Base-by-base conservation (phyloP, 129 eudicot species). In the Escallonia herrerae region DNA sequence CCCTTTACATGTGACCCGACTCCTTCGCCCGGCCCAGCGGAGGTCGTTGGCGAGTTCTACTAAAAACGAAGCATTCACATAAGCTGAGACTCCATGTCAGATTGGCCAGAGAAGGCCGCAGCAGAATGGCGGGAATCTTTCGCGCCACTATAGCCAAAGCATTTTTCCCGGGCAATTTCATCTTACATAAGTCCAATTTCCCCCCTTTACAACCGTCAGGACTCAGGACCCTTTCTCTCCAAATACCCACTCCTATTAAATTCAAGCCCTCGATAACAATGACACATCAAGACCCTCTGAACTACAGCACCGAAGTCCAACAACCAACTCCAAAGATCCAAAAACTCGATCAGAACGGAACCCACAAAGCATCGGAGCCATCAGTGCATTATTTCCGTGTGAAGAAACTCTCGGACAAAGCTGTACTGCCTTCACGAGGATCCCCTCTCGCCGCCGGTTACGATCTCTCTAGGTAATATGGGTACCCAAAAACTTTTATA, bases 401-500 rank as follows among this genome's bases (percentile, higher is more conserved):
- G 8, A 85, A 83, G 48, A 91, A 82, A 73, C 78, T 91, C 2
- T 91, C 97, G 0, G 94, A 87, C 7, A 87, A 74, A 49, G 96
- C 95, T 3, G 73, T 81, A 43, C 42, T 87, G 60, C 97, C 97
- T 55, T 64, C 88, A 9, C 66, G 96, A 59, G 91, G 77, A 1
- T 85, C 94, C 9, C 74, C 84, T 56, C 83, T 82, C 40, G 77
- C 96, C 10, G 97, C 95, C 2, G 97, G 95, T 67, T 91, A 87
- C 67, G 96, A 91, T 83, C 85, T 91, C 15, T 91, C 90, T 7
- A 87, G 97, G 90, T 87, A 66, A n/a, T 1, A 49, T 51, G 4
- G 7, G 22, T 0, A 1, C 6, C 6, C n/a, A 4, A 15, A 15
- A 22, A 22, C 33, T 22, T 22, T 22, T 22, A 22, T 22, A 22